These are phyloP conservation scores for Cystobasidium sp. DNA, from an alignment of 1,284 basidiomycete species.

Conservation along the genomic window DNA sequence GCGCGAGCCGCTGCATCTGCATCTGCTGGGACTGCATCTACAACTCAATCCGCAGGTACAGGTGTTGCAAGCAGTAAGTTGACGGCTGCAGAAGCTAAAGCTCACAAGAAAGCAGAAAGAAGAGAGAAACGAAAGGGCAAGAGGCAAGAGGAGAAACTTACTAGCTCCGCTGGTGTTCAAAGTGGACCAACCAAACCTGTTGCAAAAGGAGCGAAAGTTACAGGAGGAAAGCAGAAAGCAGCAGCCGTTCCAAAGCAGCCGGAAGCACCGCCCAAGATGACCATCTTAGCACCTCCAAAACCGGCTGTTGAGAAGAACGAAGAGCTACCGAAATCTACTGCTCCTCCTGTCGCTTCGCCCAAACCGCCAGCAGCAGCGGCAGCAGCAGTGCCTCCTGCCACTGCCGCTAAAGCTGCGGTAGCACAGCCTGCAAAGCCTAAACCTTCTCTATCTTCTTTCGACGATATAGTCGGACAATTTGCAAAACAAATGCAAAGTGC, in stretches of 20 bases:
- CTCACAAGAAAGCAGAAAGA: slow-evolving; percentile 6
- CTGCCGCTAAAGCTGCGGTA: neutral
- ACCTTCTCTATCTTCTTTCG: slow-evolving; percentile 10
- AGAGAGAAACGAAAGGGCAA: slow-evolving; percentile 8
- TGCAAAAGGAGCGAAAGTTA: neutral
- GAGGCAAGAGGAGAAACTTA: slow-evolving; percentile 20
- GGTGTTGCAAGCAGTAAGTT: neutral
- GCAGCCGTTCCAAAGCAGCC: neutral
- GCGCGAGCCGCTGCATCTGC: neutral
- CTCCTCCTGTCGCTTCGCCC: neutral
- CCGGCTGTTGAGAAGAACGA: neutral
- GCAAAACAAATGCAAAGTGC: slow-evolving; percentile 32
- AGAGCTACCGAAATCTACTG: neutral
- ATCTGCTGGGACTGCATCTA: neutral
- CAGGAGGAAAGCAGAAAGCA: neutral
- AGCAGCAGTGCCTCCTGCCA: neutral
- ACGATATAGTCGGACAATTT: slow-evolving; percentile 37
- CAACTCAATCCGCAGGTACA: neutral
- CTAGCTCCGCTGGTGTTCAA: neutral
- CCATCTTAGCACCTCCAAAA: slow-evolving; percentile 34
- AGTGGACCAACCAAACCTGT: neutral
- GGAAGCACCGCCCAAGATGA: slow-evolving; percentile 13
- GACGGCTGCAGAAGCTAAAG: slow-evolving; percentile 5
- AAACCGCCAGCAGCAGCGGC: neutral
- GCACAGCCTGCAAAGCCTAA: slow-evolving; percentile 17